Evolutionary conservation across 176 grass and related monocot species (phyloP), one percentile per base, ranked within the genome.

Genomic region (Aegilops speltoides): DNA sequence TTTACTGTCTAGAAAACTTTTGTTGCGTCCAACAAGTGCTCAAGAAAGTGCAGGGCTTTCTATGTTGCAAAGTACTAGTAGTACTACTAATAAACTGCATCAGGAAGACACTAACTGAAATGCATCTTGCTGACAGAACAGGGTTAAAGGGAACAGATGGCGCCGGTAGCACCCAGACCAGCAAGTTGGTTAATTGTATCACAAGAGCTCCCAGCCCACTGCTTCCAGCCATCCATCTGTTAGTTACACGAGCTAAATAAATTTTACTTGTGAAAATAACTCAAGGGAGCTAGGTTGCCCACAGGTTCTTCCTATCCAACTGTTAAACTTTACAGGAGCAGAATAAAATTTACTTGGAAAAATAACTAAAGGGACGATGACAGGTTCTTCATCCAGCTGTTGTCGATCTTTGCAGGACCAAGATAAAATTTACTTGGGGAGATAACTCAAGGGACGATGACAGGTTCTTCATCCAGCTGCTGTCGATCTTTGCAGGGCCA

Each of bases 321-420:
- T 54, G 17, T 25, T 17, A 32, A 87, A 57, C 43, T 87, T 72
- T 75, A 90, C 80, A 87, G 0, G 41, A 64, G 69, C 4, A 32
- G 6, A 8, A 77, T 68, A 68, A 66, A 74, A 8, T 41, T 84
- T 56, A 57, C 54, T 57, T 57, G 54, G 2, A 5, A 0, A 8
- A 3, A 52, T 52, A 17, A 52, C 13, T 52, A 15, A 52, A 17
- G 4, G 15, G 48, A 1, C 45, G 13, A 48, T 4, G 45, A 16
- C 15, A 52, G 15, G 0, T 6, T 52, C 48, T 52, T 52, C 48
- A 52, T 17, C 48, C 15, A 52, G 48, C 15, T 46, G 38, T 8
- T 46, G 48, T 17, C 4, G 4, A 52, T 5, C 46, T 50, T 50
- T 16, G 1, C 46, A 16, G 46, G 46, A 16, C 3, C 46, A 15